These are phyloP conservation scores for Baudoinia panamericana DNA, from an alignment of 495 filamentous ascomycete genomes.

Conservation along the genomic window DNA sequence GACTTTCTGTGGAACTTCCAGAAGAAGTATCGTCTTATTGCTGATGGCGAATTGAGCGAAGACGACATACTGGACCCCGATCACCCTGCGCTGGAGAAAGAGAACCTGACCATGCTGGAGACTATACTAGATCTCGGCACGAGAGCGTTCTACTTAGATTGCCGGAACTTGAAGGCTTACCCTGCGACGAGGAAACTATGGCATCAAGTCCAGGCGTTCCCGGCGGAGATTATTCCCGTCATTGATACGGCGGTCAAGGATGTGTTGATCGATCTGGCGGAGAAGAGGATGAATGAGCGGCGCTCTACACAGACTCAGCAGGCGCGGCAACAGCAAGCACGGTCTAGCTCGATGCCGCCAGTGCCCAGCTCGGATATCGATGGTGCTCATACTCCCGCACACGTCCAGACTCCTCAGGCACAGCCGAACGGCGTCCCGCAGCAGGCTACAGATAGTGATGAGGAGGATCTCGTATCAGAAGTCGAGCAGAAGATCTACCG, in stretches of 20 bases:
- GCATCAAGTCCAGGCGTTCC: constrained; percentile 86
- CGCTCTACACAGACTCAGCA: constrained; percentile 41
- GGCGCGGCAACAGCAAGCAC: constrained; percentile 30
- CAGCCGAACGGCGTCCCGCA: constrained; percentile 32
- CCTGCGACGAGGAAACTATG: constrained; percentile 85
- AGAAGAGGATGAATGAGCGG: constrained; percentile 55
- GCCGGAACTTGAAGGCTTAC: constrained; percentile 81
- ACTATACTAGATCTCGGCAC: constrained; percentile 79
- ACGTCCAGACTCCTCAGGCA: neutral
- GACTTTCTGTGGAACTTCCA: constrained; percentile 85
- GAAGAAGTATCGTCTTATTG: constrained; percentile 84
- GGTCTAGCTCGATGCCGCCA: constrained; percentile 57
- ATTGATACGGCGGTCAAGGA: constrained; percentile 95
- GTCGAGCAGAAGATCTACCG: constrained; percentile 66
- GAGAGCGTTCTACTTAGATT: constrained; percentile 73
- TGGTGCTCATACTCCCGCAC: constrained; percentile 21
- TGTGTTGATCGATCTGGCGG: constrained; percentile 77
- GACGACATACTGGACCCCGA: constrained; percentile 42
- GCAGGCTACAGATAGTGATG: no score
- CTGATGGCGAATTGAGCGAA: constrained; percentile 65
- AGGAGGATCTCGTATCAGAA: constrained; percentile 47
- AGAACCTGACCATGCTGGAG: constrained; percentile 76
- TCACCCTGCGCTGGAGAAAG: constrained; percentile 47
- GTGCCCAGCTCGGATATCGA: constrained; percentile 64
- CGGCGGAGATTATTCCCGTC: constrained; percentile 86